Percentiles rank a stretch among this genome's conserved stretches.
Conservation (phyloP, 495 filamentous ascomycete species). For the Penicillium coffeae region DNA sequence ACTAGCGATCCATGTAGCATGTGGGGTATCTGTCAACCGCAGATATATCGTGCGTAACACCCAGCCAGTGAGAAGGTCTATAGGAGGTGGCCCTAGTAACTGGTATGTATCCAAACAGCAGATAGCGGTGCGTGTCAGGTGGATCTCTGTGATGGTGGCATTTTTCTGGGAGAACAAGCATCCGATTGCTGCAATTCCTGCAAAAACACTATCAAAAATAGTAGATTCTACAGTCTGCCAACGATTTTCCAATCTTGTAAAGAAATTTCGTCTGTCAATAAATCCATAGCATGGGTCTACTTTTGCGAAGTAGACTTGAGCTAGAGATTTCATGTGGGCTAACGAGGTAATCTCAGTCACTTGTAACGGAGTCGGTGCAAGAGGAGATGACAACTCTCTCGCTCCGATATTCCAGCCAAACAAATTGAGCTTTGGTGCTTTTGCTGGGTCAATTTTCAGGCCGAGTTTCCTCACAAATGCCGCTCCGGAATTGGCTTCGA, state of each 20-base stretch:
- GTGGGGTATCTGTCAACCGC: slow-evolving; percentile 43
- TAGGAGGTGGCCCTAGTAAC: slow-evolving; percentile 16
- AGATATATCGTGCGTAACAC: slow-evolving; percentile 43
- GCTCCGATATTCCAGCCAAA: slow-evolving; percentile 53
- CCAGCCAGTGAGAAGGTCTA: slow-evolving; percentile 42
- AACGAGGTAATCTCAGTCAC: slow-evolving; percentile 35
- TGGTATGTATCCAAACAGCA: slow-evolving; percentile 30
- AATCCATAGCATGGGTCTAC: slow-evolving; percentile 48
- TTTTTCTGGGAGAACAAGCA: slow-evolving; percentile 33
- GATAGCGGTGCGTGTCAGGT: slow-evolving; percentile 34
- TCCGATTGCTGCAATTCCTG: slow-evolving; percentile 42
- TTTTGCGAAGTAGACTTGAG: slow-evolving; percentile 45
- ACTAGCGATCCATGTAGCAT: slow-evolving; percentile 48
- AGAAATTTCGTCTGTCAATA: slow-evolving; percentile 33
- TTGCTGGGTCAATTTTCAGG: slow-evolving; percentile 43
- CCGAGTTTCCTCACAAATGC: slow-evolving; percentile 49
- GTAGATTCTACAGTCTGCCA: slow-evolving; percentile 22
- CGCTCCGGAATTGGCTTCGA: slow-evolving; percentile 49
- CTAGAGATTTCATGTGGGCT: slow-evolving; percentile 30
- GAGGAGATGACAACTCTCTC: slow-evolving; percentile 22
- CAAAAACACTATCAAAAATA: slow-evolving; percentile 39
- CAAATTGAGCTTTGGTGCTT: slow-evolving; percentile 46
- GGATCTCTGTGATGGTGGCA: slow-evolving; percentile 28
- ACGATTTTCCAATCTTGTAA: slow-evolving; percentile 22
- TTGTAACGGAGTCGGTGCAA: neutral